Base-by-base conservation (phyloP, 1,139 yeast species). In the Yamadazyma epiphylla region DNA sequence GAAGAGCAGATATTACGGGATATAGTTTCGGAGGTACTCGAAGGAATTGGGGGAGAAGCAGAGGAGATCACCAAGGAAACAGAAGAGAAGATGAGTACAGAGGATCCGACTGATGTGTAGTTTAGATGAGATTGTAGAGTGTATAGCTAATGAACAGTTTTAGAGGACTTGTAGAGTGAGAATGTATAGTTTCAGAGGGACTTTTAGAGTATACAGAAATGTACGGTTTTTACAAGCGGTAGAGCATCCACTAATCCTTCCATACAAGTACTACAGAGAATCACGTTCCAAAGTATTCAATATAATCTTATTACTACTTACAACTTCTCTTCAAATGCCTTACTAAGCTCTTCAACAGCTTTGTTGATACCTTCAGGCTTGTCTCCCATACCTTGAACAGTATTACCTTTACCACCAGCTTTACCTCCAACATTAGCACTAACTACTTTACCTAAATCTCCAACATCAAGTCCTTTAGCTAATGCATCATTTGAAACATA, bases 391-490 rank as follows among this genome's bases (percentile, higher is more conserved):
- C 99, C 99, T 67, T 91, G 98, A 44, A 88, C 87, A 37, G 89
- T 80, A 46, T 88, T 86, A 39, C 96, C 97, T 63, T 87, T 91
- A 58, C 99, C 99, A 62, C 99, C 99, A 37, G 96, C 94, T 58
- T 84, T 86, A 59, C 99, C 99, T 43, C 98, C 99, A 47, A 94
- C 78, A 48, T 72, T 69, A 32, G 66, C 62, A 28, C 89, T 67
- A 27, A 85, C 97, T 35, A 73, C 64, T 33, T 70, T 64, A 22
- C 94, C 95, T 45, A 88, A 72, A 19, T 76, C 88, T 39, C 76
- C 65, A 23, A 96, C 96, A 45, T 79, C 72, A 25, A 87, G 64
- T 32, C 91, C 91, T 57, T 82, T 77, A 30, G 70, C 71, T 41
- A 80, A 64, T 22, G 89, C 86, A 30, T 61, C 78, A 42, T 84